These are phyloP conservation scores for Monosporascus sp. DNA, from an alignment of 2,329 filamentous ascomycete genomes.

Conservation along the genomic window DNA sequence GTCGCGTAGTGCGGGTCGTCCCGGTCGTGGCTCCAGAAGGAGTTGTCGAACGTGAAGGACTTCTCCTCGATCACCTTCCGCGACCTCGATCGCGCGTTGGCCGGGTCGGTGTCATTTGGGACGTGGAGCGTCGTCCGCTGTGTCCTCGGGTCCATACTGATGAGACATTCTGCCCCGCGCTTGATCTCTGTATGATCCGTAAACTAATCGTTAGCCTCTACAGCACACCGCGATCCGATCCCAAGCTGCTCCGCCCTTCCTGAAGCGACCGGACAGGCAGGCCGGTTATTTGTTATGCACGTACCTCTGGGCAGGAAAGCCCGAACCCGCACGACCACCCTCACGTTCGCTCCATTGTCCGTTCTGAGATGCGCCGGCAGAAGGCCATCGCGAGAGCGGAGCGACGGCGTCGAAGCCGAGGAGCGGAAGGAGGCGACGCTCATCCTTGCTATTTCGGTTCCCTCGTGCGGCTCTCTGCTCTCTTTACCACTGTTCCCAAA, in stretches of 20 bases:
- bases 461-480: no score
- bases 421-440: constrained; percentile 39
- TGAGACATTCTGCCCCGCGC: constrained; percentile 74
- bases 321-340: constrained; percentile 75
- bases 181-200: constrained; percentile 61
- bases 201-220: constrained; percentile 4
- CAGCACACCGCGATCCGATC: constrained; percentile 1
- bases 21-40: constrained; percentile 90
- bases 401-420: constrained; percentile 71
- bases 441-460: background rate
- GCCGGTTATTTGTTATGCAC: constrained; percentile 9
- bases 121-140: constrained; percentile 78
- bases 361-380: constrained; percentile 51
- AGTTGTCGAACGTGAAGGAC: constrained; percentile 92
- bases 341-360: constrained; percentile 69
- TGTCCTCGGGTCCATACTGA: constrained; percentile 83
- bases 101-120: constrained; percentile 53
- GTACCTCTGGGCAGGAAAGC: constrained; percentile 74
- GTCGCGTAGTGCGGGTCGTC: constrained; percentile 80
- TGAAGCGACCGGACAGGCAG: no score
- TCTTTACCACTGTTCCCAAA: no score
- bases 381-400: constrained; percentile 68
- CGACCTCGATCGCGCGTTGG: constrained; percentile 55
- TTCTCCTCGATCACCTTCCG: constrained; percentile 82
- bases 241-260: background rate